Percentiles rank a stretch among this genome's conserved stretches.
Evolutionary conservation across 140 eudicot genomes (phyloP).

Genomic region (Cichorium intybus): DNA sequence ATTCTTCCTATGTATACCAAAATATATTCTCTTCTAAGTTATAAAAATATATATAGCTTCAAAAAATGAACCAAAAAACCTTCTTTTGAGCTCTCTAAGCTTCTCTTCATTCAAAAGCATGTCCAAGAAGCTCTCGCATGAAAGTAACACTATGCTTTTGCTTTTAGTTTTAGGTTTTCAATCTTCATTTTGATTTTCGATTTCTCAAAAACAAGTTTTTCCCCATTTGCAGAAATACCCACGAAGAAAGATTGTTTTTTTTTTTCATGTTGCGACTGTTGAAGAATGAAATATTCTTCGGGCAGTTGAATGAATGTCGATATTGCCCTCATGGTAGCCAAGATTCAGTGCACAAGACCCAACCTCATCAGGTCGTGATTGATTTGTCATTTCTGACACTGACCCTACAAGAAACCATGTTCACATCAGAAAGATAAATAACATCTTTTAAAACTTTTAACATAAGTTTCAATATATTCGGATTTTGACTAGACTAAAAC

Average conservation of each 20-base stretch:
- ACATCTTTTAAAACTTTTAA: no score
- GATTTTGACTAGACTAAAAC: not conserved
- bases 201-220: conserved; percentile 12
- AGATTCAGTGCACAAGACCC: conserved; percentile 24
- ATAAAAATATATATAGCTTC: not conserved
- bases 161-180: not conserved
- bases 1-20: conserved; percentile 28
- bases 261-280: conserved; percentile 28
- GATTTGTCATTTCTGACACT: conserved; percentile 31
- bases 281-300: conserved; percentile 36
- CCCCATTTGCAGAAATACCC: not conserved
- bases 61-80: not conserved
- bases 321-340: conserved; percentile 28
- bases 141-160: conserved; percentile 5
- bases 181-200: conserved; percentile 10
- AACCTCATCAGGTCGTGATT: conserved; percentile 23
- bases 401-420: conserved; percentile 36
- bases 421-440: not conserved
- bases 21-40: conserved; percentile 16
- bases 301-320: conserved; percentile 38
- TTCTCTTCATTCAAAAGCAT: conserved; percentile 40
- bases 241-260: not conserved
- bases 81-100: conserved; percentile 27
- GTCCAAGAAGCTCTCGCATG: conserved; percentile 44
- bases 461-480: no score